These are phyloP conservation scores for Geranomyces variabilis DNA, from an alignment of 192 early-diverging fungal genomes.

Conservation along the genomic window DNA sequence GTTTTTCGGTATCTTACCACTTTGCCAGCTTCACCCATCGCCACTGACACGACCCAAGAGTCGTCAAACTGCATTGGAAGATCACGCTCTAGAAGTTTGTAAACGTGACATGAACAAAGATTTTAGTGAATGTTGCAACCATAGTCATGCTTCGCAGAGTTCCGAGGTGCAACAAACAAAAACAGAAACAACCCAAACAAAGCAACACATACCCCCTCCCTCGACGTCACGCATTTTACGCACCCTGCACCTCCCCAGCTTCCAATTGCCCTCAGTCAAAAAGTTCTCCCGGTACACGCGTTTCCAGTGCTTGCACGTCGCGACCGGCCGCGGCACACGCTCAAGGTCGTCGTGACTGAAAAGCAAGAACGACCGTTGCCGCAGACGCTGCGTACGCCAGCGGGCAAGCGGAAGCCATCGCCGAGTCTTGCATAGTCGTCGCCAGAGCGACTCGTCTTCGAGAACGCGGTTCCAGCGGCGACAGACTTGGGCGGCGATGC, in stretches of 20 bases:
- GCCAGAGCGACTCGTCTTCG: conserved; percentile 45
- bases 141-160: too few relatives aligned
- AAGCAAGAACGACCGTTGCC: not conserved
- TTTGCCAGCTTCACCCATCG: conserved; percentile 36
- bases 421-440: conserved; percentile 27
- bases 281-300: conserved; percentile 50
- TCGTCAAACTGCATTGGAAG: conserved; percentile 53
- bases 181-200: not conserved
- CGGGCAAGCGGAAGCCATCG: conserved; percentile 21
- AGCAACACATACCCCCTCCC: conserved; percentile 1
- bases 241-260: conserved; percentile 29
- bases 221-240: conserved; percentile 6
- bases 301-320: conserved; percentile 47
- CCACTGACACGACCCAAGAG: conserved; percentile 45
- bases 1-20: conserved; percentile 23
- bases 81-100: conserved; percentile 18
- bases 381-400: not conserved
- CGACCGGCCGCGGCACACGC: conserved; percentile 12
- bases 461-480: conserved; percentile 37
- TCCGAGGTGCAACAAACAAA: not conserved
- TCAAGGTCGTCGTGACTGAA: not conserved
- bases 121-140: too few relatives aligned
- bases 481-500: conserved; percentile 30
- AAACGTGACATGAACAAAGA: not conserved
- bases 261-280: conserved; percentile 49